Evolutionary conservation across 352 stramenopile genomes (phyloP).

Genomic region (Blastocystis sp.): DNA sequence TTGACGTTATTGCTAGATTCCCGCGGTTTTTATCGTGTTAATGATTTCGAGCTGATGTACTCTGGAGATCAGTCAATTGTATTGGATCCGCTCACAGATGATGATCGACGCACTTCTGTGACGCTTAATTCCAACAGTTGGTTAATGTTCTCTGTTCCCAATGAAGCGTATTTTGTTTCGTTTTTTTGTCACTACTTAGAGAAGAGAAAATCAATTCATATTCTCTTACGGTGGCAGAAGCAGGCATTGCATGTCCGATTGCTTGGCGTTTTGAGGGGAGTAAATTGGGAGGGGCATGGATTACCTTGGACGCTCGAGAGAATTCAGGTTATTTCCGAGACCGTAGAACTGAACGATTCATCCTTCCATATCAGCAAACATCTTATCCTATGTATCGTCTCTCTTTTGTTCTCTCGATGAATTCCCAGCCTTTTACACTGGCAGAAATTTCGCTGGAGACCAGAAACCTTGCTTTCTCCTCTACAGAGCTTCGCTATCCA

Average conservation of each 20-base stretch:
- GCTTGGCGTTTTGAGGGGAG: constrained; percentile 15
- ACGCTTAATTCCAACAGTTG: not conserved
- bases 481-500: not conserved
- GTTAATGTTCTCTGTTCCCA: not conserved
- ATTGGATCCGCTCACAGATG: not conserved
- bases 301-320: not conserved
- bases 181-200: not conserved
- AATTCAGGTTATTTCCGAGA: not conserved
- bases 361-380: not conserved
- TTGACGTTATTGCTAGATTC: not conserved
- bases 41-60: not conserved
- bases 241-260: not conserved
- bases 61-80: not conserved
- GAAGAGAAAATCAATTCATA: constrained; percentile 8
- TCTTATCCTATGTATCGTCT: not conserved
- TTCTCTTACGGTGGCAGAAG: not conserved
- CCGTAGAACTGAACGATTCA: not conserved
- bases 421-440: not conserved
- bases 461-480: not conserved
- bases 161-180: not conserved
- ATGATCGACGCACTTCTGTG: constrained; percentile 8
- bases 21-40: not conserved
- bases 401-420: not conserved
- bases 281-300: not conserved
- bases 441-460: not conserved